A percentile compares a stretch with the other conserved stretches of the same genome.
Evolutionary conservation across 495 filamentous ascomycete species (phyloP).

Genomic region (Echria macrotheca): DNA sequence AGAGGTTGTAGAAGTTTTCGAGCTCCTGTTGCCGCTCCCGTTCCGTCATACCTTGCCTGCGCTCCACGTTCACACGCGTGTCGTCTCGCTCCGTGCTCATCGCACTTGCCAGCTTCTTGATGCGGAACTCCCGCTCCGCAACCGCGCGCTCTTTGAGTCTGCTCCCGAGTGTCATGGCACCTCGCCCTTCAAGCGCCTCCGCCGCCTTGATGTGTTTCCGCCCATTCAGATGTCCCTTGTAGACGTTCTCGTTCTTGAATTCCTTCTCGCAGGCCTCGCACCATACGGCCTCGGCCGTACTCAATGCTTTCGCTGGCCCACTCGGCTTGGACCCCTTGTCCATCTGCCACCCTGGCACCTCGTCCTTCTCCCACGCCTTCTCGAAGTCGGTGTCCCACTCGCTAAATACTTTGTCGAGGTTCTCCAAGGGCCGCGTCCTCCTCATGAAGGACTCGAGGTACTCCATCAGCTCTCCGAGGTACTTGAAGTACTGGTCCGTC

Average conservation of each 20-base stretch:
- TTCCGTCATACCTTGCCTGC: conserved; percentile 93
- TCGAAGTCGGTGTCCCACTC: conserved; percentile 78
- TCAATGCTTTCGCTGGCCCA: conserved; percentile 37
- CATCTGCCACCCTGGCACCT: conserved; percentile 73
- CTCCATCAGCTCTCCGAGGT: conserved; percentile 68
- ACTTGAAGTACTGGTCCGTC: conserved; percentile 85
- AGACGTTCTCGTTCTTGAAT: conserved; percentile 93
- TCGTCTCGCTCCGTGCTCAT: conserved; percentile 77
- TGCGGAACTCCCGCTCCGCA: conserved; percentile 79
- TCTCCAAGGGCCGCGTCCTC: conserved; percentile 73
- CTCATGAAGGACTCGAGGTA: conserved; percentile 86
- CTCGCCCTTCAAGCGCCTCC: conserved; percentile 44
- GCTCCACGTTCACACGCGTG: conserved; percentile 87
- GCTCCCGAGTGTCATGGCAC: conserved; percentile 33
- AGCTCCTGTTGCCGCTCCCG: conserved; percentile 87
- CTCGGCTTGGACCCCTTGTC: conserved; percentile 42
- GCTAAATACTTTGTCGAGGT: conserved; percentile 70
- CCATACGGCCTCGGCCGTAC: conserved; percentile 69
- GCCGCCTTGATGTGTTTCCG: conserved; percentile 89
- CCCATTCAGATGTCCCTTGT: conserved; percentile 78
- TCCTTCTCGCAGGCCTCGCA: conserved; percentile 88
- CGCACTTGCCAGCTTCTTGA: conserved; percentile 66
- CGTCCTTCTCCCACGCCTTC: conserved; percentile 69
- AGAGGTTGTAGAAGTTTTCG: conserved; percentile 71
- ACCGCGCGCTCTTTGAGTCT: conserved; percentile 84